A percentile compares a stretch with the other conserved stretches of the same genome.
phyloP scores from a whole-genome alignment of 1,139 yeast species.

The Arxiozyma bovina region DNA sequence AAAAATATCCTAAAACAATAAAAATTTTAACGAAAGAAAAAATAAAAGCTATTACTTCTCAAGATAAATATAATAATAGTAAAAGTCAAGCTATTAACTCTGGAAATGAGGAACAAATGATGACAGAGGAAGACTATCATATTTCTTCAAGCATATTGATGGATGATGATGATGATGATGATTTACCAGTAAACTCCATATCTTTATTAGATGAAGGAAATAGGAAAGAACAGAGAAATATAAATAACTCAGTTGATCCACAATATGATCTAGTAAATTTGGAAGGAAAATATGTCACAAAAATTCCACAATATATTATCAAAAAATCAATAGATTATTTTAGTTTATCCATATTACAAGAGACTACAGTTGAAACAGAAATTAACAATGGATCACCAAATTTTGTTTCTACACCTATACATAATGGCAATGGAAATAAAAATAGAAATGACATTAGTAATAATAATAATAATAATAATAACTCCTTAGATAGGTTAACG shows the following conservation, averaged over 20 bases:
- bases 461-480: too few relatives aligned
- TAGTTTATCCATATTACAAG: constrained; percentile 1
- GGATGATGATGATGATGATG: neutral
- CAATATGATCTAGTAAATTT: neutral
- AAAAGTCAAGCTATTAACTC: neutral
- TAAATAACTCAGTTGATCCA: neutral
- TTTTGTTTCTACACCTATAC: neutral
- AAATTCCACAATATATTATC: neutral
- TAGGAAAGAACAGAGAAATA: neutral
- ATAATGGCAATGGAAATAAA: too few relatives aligned
- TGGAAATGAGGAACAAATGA: neutral
- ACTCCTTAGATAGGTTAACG: neutral
- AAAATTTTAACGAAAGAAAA: neutral
- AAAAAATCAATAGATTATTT: neutral
- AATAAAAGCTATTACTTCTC: neutral
- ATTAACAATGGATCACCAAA: neutral
- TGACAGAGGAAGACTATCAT: neutral
- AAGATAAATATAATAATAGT: neutral
- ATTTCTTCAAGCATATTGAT: neutral
- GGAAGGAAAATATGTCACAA: neutral
- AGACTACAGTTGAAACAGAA: neutral
- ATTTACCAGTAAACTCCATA: neutral
- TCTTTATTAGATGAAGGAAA: neutral
- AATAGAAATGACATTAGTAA: too few relatives aligned
- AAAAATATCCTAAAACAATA: neutral